These are phyloP conservation scores for Flammula alnicola DNA, from an alignment of 1,284 basidiomycete genomes.

Conservation along the genomic window DNA sequence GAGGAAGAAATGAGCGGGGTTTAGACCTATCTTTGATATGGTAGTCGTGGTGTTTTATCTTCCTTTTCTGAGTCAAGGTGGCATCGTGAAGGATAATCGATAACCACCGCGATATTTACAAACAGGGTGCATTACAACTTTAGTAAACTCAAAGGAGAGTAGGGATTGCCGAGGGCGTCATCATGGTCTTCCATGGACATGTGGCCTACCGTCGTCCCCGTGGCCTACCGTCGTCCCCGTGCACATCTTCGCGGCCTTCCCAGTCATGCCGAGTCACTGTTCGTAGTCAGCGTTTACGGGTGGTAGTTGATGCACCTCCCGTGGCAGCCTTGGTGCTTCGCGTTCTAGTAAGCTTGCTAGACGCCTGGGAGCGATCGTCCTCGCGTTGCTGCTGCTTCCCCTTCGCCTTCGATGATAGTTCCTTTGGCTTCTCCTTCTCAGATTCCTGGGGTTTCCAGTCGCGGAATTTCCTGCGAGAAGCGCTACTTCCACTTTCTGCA, in stretches of 20 bases:
- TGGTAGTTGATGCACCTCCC: too few species aligned
- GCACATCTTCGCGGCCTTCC: neutral
- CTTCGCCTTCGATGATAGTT: constrained; percentile 26
- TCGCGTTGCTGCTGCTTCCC: constrained; percentile 38
- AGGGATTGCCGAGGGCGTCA: neutral
- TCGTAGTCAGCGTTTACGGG: constrained; percentile 17
- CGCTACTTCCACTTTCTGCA: constrained; percentile 77
- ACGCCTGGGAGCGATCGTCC: constrained; percentile 36
- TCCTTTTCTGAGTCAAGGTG: too few species aligned
- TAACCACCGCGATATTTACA: neutral
- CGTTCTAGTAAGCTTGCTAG: constrained; percentile 19
- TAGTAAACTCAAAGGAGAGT: constrained; percentile 4
- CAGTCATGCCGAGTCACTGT: neutral
- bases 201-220: constrained; percentile 5
- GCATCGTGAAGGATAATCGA: neutral
- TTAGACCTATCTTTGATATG: too few species aligned
- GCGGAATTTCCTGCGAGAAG: constrained; percentile 70
- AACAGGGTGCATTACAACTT: constrained; percentile 9
- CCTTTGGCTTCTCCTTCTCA: constrained; percentile 40
- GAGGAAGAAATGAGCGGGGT: too few species aligned
- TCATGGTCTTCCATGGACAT: constrained; percentile 5
- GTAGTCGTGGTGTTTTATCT: too few species aligned
- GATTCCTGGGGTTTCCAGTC: constrained; percentile 42
- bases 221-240: too few species aligned
- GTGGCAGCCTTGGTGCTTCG: constrained; percentile 19